phyloP scores from a whole-genome alignment of 495 filamentous ascomycete species.

The Chaetomium cochliodes region DNA sequence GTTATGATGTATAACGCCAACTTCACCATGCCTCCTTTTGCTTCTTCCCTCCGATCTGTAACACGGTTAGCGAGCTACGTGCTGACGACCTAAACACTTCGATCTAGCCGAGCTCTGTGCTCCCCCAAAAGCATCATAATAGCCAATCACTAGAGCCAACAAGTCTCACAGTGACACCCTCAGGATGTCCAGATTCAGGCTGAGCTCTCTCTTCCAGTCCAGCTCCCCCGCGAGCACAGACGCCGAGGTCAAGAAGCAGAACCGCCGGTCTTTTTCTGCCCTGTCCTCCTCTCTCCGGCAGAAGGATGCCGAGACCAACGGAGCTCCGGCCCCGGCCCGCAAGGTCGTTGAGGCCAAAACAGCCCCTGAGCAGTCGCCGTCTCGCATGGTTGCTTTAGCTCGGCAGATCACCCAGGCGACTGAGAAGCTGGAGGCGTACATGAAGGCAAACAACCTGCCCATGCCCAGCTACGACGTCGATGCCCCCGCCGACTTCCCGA shows the following conservation, averaged over 20 bases:
- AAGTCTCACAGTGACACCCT: not conserved
- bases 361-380: constrained; percentile 24
- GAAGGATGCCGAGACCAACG: constrained; percentile 28
- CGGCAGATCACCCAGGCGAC: constrained; percentile 42
- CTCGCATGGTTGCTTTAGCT: constrained; percentile 40
- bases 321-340: not conserved
- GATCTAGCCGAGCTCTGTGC: not conserved
- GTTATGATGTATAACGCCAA: not conserved
- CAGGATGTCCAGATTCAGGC: constrained; percentile 41
- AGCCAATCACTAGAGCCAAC: not conserved
- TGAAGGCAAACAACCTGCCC: constrained; percentile 38
- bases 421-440: constrained; percentile 43
- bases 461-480: constrained; percentile 43
- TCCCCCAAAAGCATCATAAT: not conserved
- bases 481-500: constrained; percentile 40
- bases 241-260: constrained; percentile 36
- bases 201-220: constrained; percentile 35
- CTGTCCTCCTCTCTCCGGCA: constrained; percentile 23
- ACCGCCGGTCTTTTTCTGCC: constrained; percentile 31
- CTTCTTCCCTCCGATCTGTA: not conserved
- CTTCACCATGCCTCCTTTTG: not conserved
- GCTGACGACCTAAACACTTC: not conserved
- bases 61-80: not conserved
- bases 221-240: constrained; percentile 29
- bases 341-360: constrained; percentile 7